Conservation (phyloP, 1,284 basidiomycete species). For the Tilletia caries region DNA sequence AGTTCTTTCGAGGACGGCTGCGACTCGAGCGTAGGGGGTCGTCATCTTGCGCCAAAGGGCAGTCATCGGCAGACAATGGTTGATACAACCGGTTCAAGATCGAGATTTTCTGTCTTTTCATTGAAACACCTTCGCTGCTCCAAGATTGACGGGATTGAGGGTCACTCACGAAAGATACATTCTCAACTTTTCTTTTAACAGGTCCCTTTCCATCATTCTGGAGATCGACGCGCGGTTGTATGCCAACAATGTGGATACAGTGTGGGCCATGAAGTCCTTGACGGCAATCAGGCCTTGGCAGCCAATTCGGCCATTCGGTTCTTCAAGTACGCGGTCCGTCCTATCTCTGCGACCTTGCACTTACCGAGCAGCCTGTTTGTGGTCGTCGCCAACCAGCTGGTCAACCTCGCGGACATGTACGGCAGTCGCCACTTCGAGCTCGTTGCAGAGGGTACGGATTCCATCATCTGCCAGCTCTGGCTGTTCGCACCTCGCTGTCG, state of each 20-base stretch:
- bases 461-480: neutral
- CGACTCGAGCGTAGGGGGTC: neutral
- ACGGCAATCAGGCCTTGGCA: neutral
- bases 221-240: neutral
- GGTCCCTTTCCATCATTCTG: too few relatives aligned
- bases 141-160: slow-evolving; percentile 14
- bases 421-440: slow-evolving; percentile 7
- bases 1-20: neutral
- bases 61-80: neutral
- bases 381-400: slow-evolving; percentile 3
- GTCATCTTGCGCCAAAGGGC: neutral
- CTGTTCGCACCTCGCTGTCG: neutral
- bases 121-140: slow-evolving; percentile 19
- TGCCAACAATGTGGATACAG: neutral
- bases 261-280: neutral
- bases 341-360: neutral
- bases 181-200: neutral
- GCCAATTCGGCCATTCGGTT: neutral
- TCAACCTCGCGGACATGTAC: slow-evolving; percentile 7
- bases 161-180: slow-evolving; percentile 24
- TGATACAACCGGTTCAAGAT: slow-evolving; percentile 20
- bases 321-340: neutral
- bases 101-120: slow-evolving; percentile 1
- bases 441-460: neutral
- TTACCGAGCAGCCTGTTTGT: neutral